These are phyloP conservation scores for Telfairia occidentalis DNA, from an alignment of 331 rosid species.

Conservation along the genomic window DNA sequence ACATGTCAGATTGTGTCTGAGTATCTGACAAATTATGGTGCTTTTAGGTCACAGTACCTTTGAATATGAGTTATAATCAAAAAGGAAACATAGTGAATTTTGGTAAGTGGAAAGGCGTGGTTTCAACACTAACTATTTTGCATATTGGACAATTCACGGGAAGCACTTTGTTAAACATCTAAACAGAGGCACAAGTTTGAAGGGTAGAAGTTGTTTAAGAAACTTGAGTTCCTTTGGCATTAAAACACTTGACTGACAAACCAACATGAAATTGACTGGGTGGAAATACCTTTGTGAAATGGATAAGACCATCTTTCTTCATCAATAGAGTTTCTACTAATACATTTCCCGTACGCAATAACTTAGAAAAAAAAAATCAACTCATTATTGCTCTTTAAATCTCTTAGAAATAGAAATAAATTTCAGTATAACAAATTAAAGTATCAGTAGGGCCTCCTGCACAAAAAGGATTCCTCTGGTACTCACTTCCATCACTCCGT, in stretches of 20 bases:
- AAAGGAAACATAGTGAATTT: background rate
- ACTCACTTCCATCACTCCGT: background rate
- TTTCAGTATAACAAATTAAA: background rate
- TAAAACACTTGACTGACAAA: background rate
- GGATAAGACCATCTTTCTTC: background rate
- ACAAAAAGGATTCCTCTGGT: background rate
- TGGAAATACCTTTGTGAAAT: background rate
- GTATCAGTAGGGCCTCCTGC: background rate
- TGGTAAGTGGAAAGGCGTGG: background rate
- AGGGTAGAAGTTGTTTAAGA: background rate
- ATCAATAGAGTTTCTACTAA: background rate
- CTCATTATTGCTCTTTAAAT: constrained; percentile 1
- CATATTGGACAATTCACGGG: background rate
- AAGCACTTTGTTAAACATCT: background rate
- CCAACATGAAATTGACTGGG: background rate
- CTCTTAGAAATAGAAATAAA: background rate
- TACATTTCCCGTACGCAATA: background rate
- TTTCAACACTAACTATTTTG: background rate
- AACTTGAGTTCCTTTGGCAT: background rate
- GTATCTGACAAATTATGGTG: background rate
- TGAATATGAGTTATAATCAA: background rate
- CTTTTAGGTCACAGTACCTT: background rate
- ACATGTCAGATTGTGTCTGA: background rate
- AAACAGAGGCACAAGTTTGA: background rate
- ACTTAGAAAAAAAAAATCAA: background rate